A percentile compares a stretch with the other conserved stretches of the same genome.
Conservation (phyloP, 768 basidiomycete genomes). For the Suillus tomentosus region DNA sequence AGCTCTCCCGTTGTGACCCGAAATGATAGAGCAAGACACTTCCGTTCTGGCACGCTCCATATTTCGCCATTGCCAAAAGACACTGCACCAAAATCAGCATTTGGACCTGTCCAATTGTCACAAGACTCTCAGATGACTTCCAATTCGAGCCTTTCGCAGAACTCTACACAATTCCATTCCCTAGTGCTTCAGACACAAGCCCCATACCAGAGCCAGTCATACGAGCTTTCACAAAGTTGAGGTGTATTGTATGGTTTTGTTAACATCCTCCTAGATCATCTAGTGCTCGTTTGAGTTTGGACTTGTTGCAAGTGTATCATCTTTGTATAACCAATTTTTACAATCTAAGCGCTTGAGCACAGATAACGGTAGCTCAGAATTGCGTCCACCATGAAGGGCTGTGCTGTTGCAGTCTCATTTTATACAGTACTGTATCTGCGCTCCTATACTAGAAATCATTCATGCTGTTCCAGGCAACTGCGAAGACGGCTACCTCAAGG, state of each 20-base stretch:
- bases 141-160: slow-evolving; percentile 14
- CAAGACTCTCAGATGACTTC: background rate
- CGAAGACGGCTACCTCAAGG: background rate
- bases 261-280: background rate
- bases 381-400: background rate
- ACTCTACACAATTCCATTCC: slow-evolving; percentile 34
- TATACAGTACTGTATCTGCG: background rate
- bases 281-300: background rate
- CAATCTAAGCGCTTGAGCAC: background rate
- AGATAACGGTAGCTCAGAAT: background rate
- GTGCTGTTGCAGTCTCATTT: background rate
- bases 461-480: background rate
- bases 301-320: background rate
- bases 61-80: slow-evolving; percentile 16
- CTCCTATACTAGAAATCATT: background rate
- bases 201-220: slow-evolving; percentile 49
- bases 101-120: background rate
- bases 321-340: background rate
- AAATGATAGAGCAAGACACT: slow-evolving; percentile 17
- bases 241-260: slow-evolving; percentile 17
- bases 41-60: slow-evolving; percentile 26
- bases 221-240: slow-evolving; percentile 30
- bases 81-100: background rate
- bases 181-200: slow-evolving; percentile 52
- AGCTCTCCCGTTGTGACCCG: slow-evolving; percentile 2